Evolutionary conservation across 2,329 filamentous ascomycete genomes (phyloP), one percentile per base, ranked within the genome.

Genomic region (Trichoderma brevicompactum): DNA sequence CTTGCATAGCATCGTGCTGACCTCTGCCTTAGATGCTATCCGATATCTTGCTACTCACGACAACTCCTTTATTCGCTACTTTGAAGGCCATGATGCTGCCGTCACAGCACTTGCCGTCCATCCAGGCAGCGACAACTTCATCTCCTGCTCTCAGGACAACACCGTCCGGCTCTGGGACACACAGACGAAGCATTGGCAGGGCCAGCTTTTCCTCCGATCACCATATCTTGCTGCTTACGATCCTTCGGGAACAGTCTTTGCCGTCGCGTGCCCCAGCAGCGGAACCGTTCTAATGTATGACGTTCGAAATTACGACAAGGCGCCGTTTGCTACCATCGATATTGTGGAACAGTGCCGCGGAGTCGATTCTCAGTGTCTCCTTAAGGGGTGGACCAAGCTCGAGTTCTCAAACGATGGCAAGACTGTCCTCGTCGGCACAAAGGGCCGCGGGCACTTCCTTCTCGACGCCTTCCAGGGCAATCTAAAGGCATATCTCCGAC

Each of bases 381-480:
- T 86, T 67, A 84, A 84, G 60, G 89, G 89, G 10, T 99, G 95
- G 95, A 95, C 92, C 1, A 93, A 91, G 71, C 83, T 99, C 48
- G 93, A 97, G 72, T 98, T 99, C 75, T 95, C 92, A 65, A 99
- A 99, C 72, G 95, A 99, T 73, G 95, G 95, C 17, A 96, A 96
- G 74, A 87, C 87, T 67, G 79, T 99, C 54, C 83, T 99, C 5
- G 77, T 99, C 17, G 92, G 91, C 13, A 98, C 94, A 2, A 92
- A 89, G 55, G 92, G 91, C 7, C 85, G 85, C 59, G 92, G 93
- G 0, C 95, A 99, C 77, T 96, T 95, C 73, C 80, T 99, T 2
- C 82, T 99, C n/a, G 95, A 99, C 75, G 92, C 94, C 1, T 98
- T 97, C 74, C 88, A 92, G 48, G 95, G 94, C 44, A 84, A 83